These are phyloP conservation scores for Blastocystis sp. DNA, from an alignment of 352 stramenopile genomes.

Conservation along the genomic window DNA sequence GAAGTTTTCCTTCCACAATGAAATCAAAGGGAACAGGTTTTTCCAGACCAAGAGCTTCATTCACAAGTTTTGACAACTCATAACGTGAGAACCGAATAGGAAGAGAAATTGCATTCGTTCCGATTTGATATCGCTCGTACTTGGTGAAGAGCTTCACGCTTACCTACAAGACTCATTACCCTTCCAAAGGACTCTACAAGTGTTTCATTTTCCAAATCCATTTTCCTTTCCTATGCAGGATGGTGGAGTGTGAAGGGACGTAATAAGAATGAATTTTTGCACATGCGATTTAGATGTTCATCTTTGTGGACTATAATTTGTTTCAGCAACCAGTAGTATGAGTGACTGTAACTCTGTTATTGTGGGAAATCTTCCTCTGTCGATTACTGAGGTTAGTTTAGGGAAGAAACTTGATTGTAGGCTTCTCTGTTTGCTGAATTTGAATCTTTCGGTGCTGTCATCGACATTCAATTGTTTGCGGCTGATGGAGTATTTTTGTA, in stretches of 20 bases:
- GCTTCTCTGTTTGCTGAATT: not conserved
- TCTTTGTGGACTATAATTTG: not conserved
- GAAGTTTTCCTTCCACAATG: conserved; percentile 57
- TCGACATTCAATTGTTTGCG: not conserved
- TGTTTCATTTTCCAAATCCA: conserved; percentile 62
- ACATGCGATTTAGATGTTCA: not conserved
- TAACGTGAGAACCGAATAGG: conserved; percentile 50
- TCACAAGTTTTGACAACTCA: conserved; percentile 63
- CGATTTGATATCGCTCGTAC: conserved; percentile 56
- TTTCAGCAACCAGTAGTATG: not conserved
- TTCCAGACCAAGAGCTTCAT: conserved; percentile 53
- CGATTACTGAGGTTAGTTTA: not conserved
- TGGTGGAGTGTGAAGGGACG: not conserved
- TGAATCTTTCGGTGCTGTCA: not conserved
- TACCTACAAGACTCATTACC: conserved; percentile 31
- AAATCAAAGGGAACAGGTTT: conserved; percentile 67
- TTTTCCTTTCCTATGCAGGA: not conserved
- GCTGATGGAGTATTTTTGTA: not conserved
- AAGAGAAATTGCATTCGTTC: conserved; percentile 46
- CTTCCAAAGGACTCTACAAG: not conserved
- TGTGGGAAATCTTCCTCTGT: not conserved
- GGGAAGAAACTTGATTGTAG: not conserved
- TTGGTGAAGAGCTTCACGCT: conserved; percentile 60
- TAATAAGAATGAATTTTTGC: not conserved
- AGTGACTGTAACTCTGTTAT: conserved; percentile 2